A percentile compares a stretch with the other conserved stretches of the same genome.
phyloP scores from a whole-genome alignment of 2,329 filamentous ascomycete genomes.

The Hypoxylon sp. region DNA sequence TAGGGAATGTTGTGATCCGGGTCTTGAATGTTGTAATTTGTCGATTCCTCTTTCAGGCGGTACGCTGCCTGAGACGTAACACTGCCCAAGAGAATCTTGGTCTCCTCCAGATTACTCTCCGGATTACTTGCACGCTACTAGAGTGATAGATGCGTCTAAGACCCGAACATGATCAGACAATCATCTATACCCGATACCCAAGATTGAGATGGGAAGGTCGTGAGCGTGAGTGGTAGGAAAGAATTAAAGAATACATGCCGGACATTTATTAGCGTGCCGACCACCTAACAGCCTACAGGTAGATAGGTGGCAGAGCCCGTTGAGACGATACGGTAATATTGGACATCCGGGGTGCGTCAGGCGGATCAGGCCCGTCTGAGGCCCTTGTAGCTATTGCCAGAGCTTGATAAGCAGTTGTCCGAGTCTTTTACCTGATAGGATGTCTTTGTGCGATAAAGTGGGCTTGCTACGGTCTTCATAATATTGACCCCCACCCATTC shows the following conservation, averaged over 20 bases:
- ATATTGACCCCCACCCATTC: not conserved
- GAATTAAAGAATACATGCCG: not conserved
- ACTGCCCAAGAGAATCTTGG: too few relatives aligned
- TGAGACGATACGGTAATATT: not conserved
- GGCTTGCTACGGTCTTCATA: not conserved
- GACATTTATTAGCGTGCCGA: not conserved
- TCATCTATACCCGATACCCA: not conserved
- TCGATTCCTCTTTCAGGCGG: too few relatives aligned
- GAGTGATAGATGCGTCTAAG: not conserved
- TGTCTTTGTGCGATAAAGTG: not conserved
- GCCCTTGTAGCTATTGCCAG: too few relatives aligned
- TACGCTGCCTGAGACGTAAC: too few relatives aligned
- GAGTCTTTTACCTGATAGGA: not conserved
- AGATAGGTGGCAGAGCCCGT: too few relatives aligned
- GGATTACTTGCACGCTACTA: not conserved
- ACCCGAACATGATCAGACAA: not conserved
- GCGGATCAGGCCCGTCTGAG: too few relatives aligned
- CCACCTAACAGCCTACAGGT: too few relatives aligned
- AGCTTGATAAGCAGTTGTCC: not conserved
- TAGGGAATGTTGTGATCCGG: slow-evolving; percentile 26
- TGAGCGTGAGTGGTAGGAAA: not conserved
- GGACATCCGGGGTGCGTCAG: not conserved
- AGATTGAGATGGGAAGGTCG: not conserved
- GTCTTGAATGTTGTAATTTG: slow-evolving; percentile 25
- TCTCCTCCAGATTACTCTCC: too few relatives aligned